phyloP scores from a whole-genome alignment of 768 basidiomycete genomes.

The Mrakia frigida region DNA sequence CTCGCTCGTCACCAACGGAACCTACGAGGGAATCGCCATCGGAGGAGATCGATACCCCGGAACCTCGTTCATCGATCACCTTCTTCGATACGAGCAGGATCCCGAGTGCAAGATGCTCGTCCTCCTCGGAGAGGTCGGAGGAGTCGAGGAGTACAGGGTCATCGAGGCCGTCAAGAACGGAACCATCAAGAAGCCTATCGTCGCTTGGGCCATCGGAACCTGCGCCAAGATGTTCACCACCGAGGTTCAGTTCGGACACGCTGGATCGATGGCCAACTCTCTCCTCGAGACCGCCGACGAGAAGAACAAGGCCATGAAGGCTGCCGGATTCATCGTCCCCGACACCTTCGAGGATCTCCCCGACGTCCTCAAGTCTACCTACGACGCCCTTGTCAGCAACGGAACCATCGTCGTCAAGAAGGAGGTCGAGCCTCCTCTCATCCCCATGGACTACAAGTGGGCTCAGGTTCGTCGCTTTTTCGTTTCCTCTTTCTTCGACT shows the following conservation, averaged over 20 bases:
- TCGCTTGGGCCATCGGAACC: conserved; percentile 99
- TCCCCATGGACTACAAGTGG: conserved; percentile 99
- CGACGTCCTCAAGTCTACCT: conserved; percentile 72
- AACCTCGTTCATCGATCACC: conserved; percentile 97
- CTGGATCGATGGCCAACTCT: conserved; percentile 96
- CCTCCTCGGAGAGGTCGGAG: conserved; percentile 96
- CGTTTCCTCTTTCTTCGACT: neutral
- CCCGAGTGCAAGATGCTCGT: conserved; percentile 99
- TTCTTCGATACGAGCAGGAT: conserved; percentile 94
- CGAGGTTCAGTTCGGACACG: conserved; percentile 99
- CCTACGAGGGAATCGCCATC: conserved; percentile 99
- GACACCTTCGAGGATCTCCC: conserved; percentile 97
- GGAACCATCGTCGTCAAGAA: conserved; percentile 64
- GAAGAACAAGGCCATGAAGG: conserved; percentile 93
- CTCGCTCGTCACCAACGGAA: conserved; percentile 89
- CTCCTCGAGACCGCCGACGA: conserved; percentile 96
- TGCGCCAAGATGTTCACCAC: conserved; percentile 99
- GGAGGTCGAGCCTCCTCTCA: conserved; percentile 86
- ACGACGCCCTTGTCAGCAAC: conserved; percentile 66
- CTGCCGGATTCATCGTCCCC: conserved; percentile 92
- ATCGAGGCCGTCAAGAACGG: conserved; percentile 94
- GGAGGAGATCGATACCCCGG: conserved; percentile 99
- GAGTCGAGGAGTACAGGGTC: conserved; percentile 97
- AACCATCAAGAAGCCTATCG: conserved; percentile 93
- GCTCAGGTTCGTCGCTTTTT: conserved; percentile 54